Percentiles rank a stretch among this genome's conserved stretches.
Evolutionary conservation across 1,284 basidiomycete species (phyloP).

Genomic region (Lignosus rhinocerotis): DNA sequence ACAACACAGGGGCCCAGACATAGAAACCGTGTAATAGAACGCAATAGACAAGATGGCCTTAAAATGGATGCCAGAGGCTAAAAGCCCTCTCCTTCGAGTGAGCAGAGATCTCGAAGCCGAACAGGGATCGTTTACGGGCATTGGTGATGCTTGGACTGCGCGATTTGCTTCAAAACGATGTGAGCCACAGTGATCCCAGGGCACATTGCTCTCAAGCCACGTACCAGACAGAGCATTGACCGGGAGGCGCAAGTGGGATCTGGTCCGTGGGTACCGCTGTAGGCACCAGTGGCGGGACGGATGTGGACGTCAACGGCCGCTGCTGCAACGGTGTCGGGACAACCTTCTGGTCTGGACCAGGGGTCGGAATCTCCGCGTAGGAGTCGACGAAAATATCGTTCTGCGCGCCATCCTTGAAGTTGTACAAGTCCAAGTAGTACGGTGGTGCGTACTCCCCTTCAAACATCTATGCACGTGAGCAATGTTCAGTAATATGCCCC

Average conservation of each 20-base stretch:
- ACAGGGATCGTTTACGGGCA: not conserved
- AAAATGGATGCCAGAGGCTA: slow-evolving; percentile 19
- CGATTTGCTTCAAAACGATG: not conserved
- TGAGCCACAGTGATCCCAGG: not conserved
- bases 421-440: slow-evolving; percentile 58
- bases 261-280: slow-evolving; percentile 5
- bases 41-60: not conserved
- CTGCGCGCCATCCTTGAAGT: slow-evolving; percentile 60
- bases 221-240: slow-evolving; percentile 10
- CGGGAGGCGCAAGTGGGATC: slow-evolving; percentile 10
- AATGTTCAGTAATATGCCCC: slow-evolving; percentile 28
- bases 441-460: slow-evolving; percentile 55
- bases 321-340: slow-evolving; percentile 13
- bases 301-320: not conserved
- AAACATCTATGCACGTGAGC: slow-evolving; percentile 57
- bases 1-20: not conserved
- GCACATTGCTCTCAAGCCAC: not conserved
- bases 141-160: not conserved
- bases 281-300: not conserved
- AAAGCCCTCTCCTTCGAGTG: slow-evolving; percentile 3
- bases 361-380: slow-evolving; percentile 19
- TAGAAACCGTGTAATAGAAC: not conserved
- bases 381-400: slow-evolving; percentile 59
- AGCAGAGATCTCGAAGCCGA: not conserved
- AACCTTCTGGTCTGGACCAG: slow-evolving; percentile 16